Evolutionary conservation across 441 rosid genomes (phyloP).

Genomic region (Croton laevigatus): DNA sequence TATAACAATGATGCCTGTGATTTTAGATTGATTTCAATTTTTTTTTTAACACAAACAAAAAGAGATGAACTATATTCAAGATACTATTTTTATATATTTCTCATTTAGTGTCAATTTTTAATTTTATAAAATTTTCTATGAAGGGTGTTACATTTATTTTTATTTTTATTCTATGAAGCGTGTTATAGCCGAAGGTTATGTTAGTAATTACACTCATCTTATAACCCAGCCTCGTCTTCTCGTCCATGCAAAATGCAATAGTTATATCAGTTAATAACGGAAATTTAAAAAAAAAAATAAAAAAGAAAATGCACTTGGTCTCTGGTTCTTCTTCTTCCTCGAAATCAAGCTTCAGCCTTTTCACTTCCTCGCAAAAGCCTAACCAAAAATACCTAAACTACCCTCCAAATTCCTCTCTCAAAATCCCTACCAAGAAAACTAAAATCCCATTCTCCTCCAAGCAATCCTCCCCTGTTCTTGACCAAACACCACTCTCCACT

Average conservation of each 20-base stretch:
- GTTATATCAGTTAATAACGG: constrained; percentile 40
- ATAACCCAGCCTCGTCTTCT: constrained; percentile 2
- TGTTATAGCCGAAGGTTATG: constrained; percentile 14
- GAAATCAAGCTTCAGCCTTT: constrained; percentile 40
- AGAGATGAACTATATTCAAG: no score
- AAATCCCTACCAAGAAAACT: constrained; percentile 28
- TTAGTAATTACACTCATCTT: constrained; percentile 17
- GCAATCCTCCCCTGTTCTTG: constrained; percentile 35
- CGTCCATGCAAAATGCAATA: constrained; percentile 32
- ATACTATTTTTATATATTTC: no score
- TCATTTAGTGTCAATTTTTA: no score
- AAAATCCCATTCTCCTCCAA: constrained; percentile 32
- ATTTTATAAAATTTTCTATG: no score
- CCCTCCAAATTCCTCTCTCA: constrained; percentile 30
- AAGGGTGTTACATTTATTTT: background rate
- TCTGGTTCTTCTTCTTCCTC: constrained; percentile 40
- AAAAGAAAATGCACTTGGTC: constrained; percentile 48
- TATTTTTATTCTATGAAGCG: no score
- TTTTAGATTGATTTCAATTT: no score
- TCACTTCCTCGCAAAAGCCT: constrained; percentile 42
- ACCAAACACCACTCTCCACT: constrained; percentile 23
- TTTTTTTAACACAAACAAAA: no score
- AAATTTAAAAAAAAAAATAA: background rate
- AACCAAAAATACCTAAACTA: constrained; percentile 20
- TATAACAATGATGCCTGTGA: no score